Evolutionary conservation across 768 basidiomycete species (phyloP), one percentile per base, ranked within the genome.

Genomic region (Cyclocybe aegerita): DNA sequence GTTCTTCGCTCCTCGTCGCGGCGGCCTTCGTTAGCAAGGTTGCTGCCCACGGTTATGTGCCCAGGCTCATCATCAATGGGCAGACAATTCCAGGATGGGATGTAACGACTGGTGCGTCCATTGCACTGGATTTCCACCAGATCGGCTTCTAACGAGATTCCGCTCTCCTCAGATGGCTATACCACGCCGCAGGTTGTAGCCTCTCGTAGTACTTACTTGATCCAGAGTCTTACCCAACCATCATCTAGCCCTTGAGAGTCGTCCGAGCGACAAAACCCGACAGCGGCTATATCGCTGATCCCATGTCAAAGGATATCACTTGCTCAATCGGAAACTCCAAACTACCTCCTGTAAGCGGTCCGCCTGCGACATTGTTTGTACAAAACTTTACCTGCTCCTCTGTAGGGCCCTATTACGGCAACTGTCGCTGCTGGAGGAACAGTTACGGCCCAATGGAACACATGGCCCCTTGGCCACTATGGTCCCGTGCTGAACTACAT

Each of bases 401-500:
- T n/a, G 4, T 39, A 72, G 71, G 70, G 68, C 10, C 68, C 68
- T 2, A 70, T 70, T 34, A 60, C 62, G 10, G 64, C 71, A 2
- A 67, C 66, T 4, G 67, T 71, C 17, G 61, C 71, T 11, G 70
- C 71, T 40, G 70, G 70, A 14, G 64, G 62, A 7, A 68, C 67
- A 11, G 65, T 71, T 9, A 54, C 60, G 16, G 62, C 68, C 16
- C 60, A 68, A 7, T 73, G 71, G 71, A 73, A 71, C 48, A 73
- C 70, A 7, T 73, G 71, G 70, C 70, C 70, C 1, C 43, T 68
- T 14, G 71, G 71, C 4, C 71, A 73, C 49, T 71, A 57, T 39
- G 71, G 70, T 7, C 71, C 71, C n/a, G 67, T 73, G 34, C 52
- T 71, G 10, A 70, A 73, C 55, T 73, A 71, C 47, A 70, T 73